phyloP scores from a whole-genome alignment of 2,329 filamentous ascomycete species.

The Epichloe hybrida region DNA sequence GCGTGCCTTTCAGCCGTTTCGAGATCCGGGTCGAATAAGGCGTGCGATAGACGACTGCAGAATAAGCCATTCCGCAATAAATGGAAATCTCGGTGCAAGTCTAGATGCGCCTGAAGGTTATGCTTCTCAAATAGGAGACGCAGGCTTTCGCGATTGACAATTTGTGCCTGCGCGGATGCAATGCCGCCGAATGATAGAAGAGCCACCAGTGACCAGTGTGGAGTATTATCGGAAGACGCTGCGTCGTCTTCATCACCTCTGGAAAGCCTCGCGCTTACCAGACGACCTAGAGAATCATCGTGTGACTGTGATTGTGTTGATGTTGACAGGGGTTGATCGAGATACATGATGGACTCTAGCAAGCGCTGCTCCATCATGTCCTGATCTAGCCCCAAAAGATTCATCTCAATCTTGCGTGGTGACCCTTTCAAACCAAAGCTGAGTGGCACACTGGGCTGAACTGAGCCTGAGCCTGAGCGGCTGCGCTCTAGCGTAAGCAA shows the following conservation, averaged over 20 bases:
- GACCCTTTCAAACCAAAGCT: slow-evolving; percentile 4
- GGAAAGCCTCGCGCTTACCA: slow-evolving; percentile 28
- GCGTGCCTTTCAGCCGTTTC: slow-evolving; percentile 62
- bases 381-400: slow-evolving; percentile 36
- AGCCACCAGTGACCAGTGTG: slow-evolving; percentile 47
- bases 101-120: slow-evolving; percentile 56
- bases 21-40: slow-evolving; percentile 73
- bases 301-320: slow-evolving; percentile 8
- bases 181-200: slow-evolving; percentile 65
- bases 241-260: slow-evolving; percentile 6
- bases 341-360: slow-evolving; percentile 35
- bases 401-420: slow-evolving; percentile 13
- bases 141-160: slow-evolving; percentile 68
- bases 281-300: slow-evolving; percentile 24
- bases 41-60: slow-evolving; percentile 62
- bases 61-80: slow-evolving; percentile 78
- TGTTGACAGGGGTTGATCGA: slow-evolving; percentile 19
- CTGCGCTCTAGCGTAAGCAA: slow-evolving; percentile 11
- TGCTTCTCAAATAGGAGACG: slow-evolving; percentile 63
- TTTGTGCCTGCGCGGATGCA: slow-evolving; percentile 56
- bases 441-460: neutral
- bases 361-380: slow-evolving; percentile 33
- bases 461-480: slow-evolving; percentile 2
- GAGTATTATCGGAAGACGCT: slow-evolving; percentile 25
- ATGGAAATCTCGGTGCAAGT: slow-evolving; percentile 66